Conservation (phyloP, 2,329 filamentous ascomycete species). For the Scedosporium aurantiacum region DNA sequence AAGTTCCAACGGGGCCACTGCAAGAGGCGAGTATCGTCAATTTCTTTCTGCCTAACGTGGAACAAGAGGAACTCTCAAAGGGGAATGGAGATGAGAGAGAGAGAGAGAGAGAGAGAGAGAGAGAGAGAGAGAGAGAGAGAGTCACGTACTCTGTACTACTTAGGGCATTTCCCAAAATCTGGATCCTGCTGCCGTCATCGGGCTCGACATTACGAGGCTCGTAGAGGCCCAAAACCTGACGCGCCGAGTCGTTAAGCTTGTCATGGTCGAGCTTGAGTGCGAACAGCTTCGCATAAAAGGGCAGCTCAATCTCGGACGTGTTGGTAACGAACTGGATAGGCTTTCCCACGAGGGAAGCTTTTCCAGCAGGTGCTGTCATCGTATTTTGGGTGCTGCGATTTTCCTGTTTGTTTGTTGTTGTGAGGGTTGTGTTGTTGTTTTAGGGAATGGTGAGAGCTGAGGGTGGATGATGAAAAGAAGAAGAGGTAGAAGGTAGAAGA, state of each 20-base stretch:
- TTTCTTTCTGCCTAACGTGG: background rate
- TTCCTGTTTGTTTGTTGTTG: background rate
- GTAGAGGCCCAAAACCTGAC: conserved; percentile 78
- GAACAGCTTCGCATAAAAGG: conserved; percentile 90
- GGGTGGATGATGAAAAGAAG: background rate
- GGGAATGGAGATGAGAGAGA: background rate
- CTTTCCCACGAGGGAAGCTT: conserved; percentile 7
- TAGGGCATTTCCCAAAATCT: conserved; percentile 78
- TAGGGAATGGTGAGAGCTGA: background rate
- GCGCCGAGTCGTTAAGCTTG: conserved; percentile 88
- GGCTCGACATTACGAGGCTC: conserved; percentile 67
- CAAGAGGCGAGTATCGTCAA: conserved; percentile 4
- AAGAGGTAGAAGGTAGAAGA: background rate
- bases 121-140: background rate
- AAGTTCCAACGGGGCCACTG: conserved; percentile 59
- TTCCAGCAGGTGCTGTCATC: background rate
- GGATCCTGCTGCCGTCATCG: conserved; percentile 74
- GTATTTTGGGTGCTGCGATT: background rate
- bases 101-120: conserved; percentile 1
- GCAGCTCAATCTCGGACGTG: conserved; percentile 85
- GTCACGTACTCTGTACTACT: conserved; percentile 65
- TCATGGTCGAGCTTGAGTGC: conserved; percentile 92
- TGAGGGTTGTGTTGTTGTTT: background rate
- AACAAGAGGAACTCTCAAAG: background rate
- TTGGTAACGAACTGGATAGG: conserved; percentile 70